A percentile compares a stretch with the other conserved stretches of the same genome.
Evolutionary conservation across 768 basidiomycete species (phyloP).

Genomic region (Kwoniella sp.): DNA sequence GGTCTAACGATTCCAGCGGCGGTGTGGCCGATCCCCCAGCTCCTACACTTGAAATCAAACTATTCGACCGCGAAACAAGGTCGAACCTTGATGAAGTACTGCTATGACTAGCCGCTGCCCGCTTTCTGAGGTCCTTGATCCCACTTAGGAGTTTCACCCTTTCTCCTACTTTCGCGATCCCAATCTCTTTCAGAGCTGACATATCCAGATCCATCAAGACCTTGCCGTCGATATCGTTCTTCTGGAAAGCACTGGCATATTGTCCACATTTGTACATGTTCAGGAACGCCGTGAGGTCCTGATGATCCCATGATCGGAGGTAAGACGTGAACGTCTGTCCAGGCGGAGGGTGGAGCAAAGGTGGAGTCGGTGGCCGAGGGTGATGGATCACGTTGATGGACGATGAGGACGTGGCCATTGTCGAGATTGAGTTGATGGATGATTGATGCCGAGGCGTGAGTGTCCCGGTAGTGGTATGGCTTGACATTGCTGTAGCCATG

Average conservation of each 20-base stretch:
- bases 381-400: constrained; percentile 23
- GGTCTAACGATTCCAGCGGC: constrained; percentile 31
- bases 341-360: constrained; percentile 38
- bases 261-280: constrained; percentile 71
- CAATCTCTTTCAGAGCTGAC: constrained; percentile 83
- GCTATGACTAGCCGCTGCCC: constrained; percentile 56
- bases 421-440: constrained; percentile 24
- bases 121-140: constrained; percentile 74
- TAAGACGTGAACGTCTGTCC: constrained; percentile 43
- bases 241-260: constrained; percentile 70
- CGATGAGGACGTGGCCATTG: constrained; percentile 24
- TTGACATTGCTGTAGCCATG: neutral
- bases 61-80: constrained; percentile 41
- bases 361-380: constrained; percentile 44
- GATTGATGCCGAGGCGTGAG: constrained; percentile 19
- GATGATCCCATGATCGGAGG: constrained; percentile 53
- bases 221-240: constrained; percentile 89
- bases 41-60: constrained; percentile 37
- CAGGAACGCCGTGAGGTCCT: constrained; percentile 70
- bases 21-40: constrained; percentile 42
- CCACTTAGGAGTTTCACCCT: constrained; percentile 81
- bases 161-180: constrained; percentile 85
- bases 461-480: constrained; percentile 5
- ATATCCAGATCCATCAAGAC: constrained; percentile 91
- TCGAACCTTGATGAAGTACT: constrained; percentile 12